phyloP scores from a whole-genome alignment of 352 stramenopile genomes.

The Blastocystis sp. region DNA sequence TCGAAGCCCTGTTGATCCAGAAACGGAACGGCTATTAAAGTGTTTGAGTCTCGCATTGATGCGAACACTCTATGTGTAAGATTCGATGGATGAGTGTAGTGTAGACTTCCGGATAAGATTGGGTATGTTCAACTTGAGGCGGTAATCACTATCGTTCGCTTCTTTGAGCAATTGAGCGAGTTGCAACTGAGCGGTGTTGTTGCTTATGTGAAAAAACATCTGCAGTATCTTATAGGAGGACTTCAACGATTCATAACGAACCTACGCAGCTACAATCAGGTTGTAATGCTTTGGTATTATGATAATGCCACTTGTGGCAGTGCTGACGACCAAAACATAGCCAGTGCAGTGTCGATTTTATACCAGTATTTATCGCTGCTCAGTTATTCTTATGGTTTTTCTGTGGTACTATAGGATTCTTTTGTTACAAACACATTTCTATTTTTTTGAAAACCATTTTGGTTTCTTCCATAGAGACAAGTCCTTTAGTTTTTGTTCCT shows the following conservation, averaged over 20 bases:
- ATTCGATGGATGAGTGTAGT: neutral
- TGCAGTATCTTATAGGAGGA: neutral
- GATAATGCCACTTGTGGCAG: neutral
- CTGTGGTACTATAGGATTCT: constrained; percentile 10
- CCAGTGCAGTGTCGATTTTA: neutral
- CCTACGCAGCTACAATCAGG: neutral
- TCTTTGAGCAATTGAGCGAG: neutral
- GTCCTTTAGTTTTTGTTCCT: neutral
- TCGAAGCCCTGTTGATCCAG: neutral
- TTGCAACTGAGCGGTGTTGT: neutral
- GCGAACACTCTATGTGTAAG: neutral
- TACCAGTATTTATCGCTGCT: constrained; percentile 31
- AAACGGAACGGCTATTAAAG: neutral
- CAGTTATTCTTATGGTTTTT: constrained; percentile 7
- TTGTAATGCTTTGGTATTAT: constrained; percentile 23
- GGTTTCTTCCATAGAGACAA: neutral
- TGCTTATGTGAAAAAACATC: constrained; percentile 14
- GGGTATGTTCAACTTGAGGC: neutral
- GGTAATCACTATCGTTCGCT: neutral
- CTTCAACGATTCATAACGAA: neutral
- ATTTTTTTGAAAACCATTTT: neutral
- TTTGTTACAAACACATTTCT: neutral
- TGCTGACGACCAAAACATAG: neutral
- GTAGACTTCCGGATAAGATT: neutral
- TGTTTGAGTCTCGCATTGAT: constrained; percentile 5